phyloP scores from a whole-genome alignment of 2,329 filamentous ascomycete species.

The Rachicladosporium sp. region DNA sequence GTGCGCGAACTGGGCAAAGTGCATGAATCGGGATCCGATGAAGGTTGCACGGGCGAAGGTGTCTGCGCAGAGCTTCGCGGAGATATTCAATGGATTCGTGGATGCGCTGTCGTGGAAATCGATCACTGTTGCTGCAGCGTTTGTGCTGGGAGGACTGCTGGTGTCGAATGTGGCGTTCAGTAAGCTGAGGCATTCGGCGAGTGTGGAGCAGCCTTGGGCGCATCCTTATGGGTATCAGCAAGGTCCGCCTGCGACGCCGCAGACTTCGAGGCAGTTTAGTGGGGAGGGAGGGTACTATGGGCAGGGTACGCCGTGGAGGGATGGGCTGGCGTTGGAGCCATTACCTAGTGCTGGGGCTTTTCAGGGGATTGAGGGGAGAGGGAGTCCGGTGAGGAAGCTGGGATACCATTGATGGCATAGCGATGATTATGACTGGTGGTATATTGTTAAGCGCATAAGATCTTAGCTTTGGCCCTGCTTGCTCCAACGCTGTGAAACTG shows the following conservation, averaged over 20 bases:
- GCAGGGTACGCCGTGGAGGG: slow-evolving; percentile 19
- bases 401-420: slow-evolving; percentile 15
- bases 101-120: slow-evolving; percentile 81
- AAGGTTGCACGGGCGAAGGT: slow-evolving; percentile 68
- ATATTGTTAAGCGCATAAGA: too few species aligned
- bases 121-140: slow-evolving; percentile 43
- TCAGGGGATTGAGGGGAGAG: slow-evolving; percentile 20
- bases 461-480: too few species aligned
- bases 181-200: slow-evolving; percentile 36
- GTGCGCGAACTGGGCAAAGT: slow-evolving; percentile 73
- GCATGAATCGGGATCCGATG: slow-evolving; percentile 74
- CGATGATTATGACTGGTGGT: too few species aligned
- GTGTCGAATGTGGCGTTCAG: slow-evolving; percentile 49
- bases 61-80: slow-evolving; percentile 75
- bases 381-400: slow-evolving; percentile 22
- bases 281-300: slow-evolving; percentile 8
- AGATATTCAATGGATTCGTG: slow-evolving; percentile 88
- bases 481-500: too few species aligned
- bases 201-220: slow-evolving; percentile 13
- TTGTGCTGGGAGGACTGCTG: slow-evolving; percentile 41
- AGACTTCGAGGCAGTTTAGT: slow-evolving; percentile 14
- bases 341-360: slow-evolving; percentile 16
- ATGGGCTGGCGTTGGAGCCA: slow-evolving; percentile 18
- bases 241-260: slow-evolving; percentile 23
- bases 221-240: slow-evolving; percentile 10